phyloP scores from a whole-genome alignment of 768 basidiomycete species.

The Panellus pusillus region DNA sequence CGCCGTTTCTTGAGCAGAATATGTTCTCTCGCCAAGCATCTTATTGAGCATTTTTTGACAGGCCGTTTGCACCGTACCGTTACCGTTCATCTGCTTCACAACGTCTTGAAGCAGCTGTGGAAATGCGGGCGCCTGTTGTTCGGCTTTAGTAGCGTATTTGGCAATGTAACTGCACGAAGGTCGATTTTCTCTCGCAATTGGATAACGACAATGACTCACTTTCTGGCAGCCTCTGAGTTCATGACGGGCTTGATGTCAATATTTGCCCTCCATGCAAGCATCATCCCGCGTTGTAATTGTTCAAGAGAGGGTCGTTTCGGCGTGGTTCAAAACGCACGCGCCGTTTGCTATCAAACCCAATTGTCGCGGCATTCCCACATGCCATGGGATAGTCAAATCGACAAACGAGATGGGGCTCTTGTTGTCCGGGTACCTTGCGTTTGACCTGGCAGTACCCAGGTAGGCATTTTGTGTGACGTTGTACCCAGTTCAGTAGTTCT shows the following conservation, averaged over 20 bases:
- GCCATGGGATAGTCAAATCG: slow-evolving; percentile 18
- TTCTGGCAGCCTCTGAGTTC: slow-evolving; percentile 14
- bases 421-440: slow-evolving; percentile 19
- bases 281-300: slow-evolving; percentile 22
- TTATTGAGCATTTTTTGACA: slow-evolving; percentile 25
- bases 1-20: slow-evolving; percentile 24
- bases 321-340: neutral
- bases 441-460: slow-evolving; percentile 27
- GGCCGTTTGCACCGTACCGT: slow-evolving; percentile 18
- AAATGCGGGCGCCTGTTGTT: slow-evolving; percentile 15
- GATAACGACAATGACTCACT: neutral
- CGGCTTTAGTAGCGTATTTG: slow-evolving; percentile 11
- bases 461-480: slow-evolving; percentile 25
- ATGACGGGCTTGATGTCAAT: slow-evolving; percentile 23
- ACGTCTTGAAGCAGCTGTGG: slow-evolving; percentile 14
- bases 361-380: neutral
- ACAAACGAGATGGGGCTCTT: slow-evolving; percentile 17
- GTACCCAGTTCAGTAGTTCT: slow-evolving; percentile 19
- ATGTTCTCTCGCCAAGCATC: slow-evolving; percentile 22
- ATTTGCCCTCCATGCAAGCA: slow-evolving; percentile 23
- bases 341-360: slow-evolving; percentile 1
- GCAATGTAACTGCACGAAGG: slow-evolving; percentile 5
- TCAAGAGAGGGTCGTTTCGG: slow-evolving; percentile 21
- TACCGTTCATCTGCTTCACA: neutral
- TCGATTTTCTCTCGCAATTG: neutral